These are phyloP conservation scores for Blattamonas nauphoetae DNA, from an alignment of 78 protist species.

Conservation along the genomic window DNA sequence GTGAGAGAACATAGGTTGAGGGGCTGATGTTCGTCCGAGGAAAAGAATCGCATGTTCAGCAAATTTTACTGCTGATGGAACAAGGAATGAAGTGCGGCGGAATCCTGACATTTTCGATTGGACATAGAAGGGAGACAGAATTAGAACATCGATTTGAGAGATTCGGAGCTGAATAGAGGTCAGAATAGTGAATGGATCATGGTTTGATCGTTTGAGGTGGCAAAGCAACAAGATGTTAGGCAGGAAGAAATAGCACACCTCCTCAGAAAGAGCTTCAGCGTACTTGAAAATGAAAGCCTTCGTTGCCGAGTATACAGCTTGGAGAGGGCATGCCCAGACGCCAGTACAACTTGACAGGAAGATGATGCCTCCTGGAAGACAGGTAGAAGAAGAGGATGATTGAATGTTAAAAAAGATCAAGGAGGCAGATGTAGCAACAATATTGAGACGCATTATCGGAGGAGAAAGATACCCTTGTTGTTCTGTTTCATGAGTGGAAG, in stretches of 20 bases:
- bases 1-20: neutral
- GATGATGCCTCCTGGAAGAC: constrained; percentile 2
- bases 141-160: neutral
- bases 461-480: too few species aligned
- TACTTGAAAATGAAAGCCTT: neutral
- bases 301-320: constrained; percentile 1
- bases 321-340: neutral
- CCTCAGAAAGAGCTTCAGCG: neutral
- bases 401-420: too few species aligned
- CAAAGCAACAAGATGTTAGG: too few species aligned
- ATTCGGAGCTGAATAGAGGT: neutral
- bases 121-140: neutral
- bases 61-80: neutral
- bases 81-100: neutral
- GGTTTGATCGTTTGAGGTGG: too few species aligned
- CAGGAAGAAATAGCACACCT: too few species aligned
- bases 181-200: too few species aligned
- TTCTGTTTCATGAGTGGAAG: neutral
- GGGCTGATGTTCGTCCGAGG: neutral
- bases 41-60: neutral
- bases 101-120: neutral
- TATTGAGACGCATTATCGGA: too few species aligned
- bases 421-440: too few species aligned
- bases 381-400: too few species aligned
- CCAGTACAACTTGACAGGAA: neutral